Evolutionary conservation across 495 filamentous ascomycete species (phyloP).

Genomic region (Aspergillus avenaceus): DNA sequence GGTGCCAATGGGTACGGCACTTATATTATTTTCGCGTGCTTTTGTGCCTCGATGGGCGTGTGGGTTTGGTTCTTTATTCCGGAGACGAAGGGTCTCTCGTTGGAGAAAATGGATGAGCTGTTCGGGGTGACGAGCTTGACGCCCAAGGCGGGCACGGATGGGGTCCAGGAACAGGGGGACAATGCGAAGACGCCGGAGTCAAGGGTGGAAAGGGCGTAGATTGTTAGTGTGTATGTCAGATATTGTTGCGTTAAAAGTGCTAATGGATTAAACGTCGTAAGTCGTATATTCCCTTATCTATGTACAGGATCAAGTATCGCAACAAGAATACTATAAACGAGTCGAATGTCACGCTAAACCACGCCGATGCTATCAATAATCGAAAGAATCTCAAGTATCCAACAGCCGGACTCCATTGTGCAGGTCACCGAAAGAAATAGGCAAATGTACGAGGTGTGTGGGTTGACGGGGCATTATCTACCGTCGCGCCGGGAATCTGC

Average conservation of each 20-base stretch:
- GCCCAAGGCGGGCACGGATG: slow-evolving; percentile 12
- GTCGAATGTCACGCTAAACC: too few species aligned
- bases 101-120: slow-evolving; percentile 48
- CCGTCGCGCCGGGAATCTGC: not conserved
- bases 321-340: not conserved
- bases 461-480: too few species aligned
- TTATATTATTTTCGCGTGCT: slow-evolving; percentile 43
- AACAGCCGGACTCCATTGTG: slow-evolving; percentile 2
- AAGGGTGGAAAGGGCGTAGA: slow-evolving; percentile 10
- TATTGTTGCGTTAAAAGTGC: not conserved
- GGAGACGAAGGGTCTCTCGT: slow-evolving; percentile 64
- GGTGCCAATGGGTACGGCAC: slow-evolving; percentile 58
- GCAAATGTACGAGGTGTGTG: not conserved
- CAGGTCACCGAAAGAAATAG: not conserved
- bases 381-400: not conserved
- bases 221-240: not conserved
- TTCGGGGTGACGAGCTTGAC: slow-evolving; percentile 44
- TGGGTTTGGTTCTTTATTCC: slow-evolving; percentile 72
- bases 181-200: slow-evolving; percentile 7
- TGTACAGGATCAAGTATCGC: slow-evolving; percentile 8
- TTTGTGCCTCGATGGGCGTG: slow-evolving; percentile 62
- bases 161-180: not conserved
- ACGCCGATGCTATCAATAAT: not conserved
- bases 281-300: slow-evolving; percentile 10
- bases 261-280: slow-evolving; percentile 4